Evolutionary conservation across 1,139 yeast genomes (phyloP), one percentile per base, ranked within the genome.

Genomic region (Pichia norvegensis): DNA sequence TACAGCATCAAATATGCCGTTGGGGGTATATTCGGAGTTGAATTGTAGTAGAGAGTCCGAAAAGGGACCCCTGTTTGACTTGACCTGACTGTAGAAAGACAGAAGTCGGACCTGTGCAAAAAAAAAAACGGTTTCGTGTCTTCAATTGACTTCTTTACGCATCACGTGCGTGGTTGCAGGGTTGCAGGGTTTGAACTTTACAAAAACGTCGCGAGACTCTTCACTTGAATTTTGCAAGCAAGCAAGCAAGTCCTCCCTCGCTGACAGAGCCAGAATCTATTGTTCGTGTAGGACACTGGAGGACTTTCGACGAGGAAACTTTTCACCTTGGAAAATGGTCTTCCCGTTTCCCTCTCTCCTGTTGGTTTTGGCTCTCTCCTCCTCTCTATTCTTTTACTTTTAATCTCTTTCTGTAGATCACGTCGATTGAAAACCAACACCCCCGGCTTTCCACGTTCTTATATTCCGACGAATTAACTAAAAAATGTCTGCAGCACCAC

Each of bases 361-460:
- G 27, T 14, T 21, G 21, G 14, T 17, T 6, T 11, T 27, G 29
- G 5, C 29, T 27, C 29, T 27, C 9, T 22, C 29, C 9, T 17
- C 20, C 20, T 21, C 23, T 20, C 16, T n/a, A 10, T 13, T 20
- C 38, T n/a, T 11, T 19, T 5, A 29, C 27, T 4, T 19, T 13
- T 27, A n/a, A n/a, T 21, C 16, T 36, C 16, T 25, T 39, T 40
- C 40, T 20, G 27, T 40, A 25, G 14, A 17, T 33, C 17, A 25
- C 47, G 63, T 83, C 90, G 92, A 83, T 80, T 72, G 92, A 83
- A 81, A 82, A 80, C 85, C 87, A 82, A 78, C 83, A 62, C 76
- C 85, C 76, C 84, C 88, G 86, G 85, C 83, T 82, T 82, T 82
- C 92, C 90, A 79, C 84, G 90, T 78, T 57, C 77, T 19, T 35